These are phyloP conservation scores for Cryptococcus maquisensis DNA, from an alignment of 1,284 basidiomycete species.

Conservation along the genomic window DNA sequence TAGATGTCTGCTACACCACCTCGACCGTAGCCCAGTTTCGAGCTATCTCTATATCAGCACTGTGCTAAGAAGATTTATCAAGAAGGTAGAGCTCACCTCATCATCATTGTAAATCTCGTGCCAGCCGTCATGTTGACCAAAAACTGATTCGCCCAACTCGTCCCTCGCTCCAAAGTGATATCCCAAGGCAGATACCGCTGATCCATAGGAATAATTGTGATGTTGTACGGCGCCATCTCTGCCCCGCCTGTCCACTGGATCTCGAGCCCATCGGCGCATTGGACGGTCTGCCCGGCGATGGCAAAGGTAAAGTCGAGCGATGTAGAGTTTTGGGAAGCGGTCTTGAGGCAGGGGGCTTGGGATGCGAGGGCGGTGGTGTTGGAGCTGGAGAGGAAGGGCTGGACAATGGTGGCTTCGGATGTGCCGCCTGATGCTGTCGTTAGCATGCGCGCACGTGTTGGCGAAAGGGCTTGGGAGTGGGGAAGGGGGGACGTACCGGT, in stretches of 20 bases:
- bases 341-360: conserved; percentile 22
- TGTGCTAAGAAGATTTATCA: neutral
- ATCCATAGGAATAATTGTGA: conserved; percentile 30
- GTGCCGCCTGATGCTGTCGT: conserved; percentile 57
- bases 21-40: conserved; percentile 22
- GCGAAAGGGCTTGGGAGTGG: no score
- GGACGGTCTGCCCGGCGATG: conserved; percentile 25
- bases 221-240: conserved; percentile 31
- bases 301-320: conserved; percentile 30
- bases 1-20: conserved; percentile 35
- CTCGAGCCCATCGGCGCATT: conserved; percentile 31
- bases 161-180: conserved; percentile 17
- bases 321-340: conserved; percentile 17
- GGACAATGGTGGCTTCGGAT: conserved; percentile 23
- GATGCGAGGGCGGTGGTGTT: conserved; percentile 24
- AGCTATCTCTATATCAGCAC: conserved; percentile 2
- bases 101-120: conserved; percentile 31
- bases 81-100: conserved; percentile 29
- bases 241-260: conserved; percentile 21
- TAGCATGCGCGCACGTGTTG: no score
- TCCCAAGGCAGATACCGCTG: conserved; percentile 29
- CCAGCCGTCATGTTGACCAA: conserved; percentile 30
- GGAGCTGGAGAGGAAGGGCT: conserved; percentile 4
- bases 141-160: conserved; percentile 24
- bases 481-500: conserved; percentile 14